phyloP scores from a whole-genome alignment of 495 filamentous ascomycete species.

The Annulohypoxylon stygium region DNA sequence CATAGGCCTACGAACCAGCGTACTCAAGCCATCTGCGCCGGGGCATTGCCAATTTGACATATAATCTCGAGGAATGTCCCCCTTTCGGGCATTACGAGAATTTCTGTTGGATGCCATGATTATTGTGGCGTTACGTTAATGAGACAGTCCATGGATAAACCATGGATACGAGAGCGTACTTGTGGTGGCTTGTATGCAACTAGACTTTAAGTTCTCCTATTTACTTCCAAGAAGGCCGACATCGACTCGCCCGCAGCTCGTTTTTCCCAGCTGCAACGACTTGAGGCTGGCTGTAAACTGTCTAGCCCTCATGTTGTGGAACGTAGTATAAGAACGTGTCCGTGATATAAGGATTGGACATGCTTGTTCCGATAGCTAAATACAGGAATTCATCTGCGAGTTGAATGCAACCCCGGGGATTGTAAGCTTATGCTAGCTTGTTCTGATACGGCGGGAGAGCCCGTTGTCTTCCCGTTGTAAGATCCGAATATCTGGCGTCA shows the following conservation, averaged over 20 bases:
- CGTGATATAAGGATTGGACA: neutral
- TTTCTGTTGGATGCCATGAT: neutral
- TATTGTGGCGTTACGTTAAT: neutral
- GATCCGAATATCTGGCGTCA: neutral
- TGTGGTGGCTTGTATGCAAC: neutral
- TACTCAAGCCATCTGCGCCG: neutral
- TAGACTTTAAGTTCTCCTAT: neutral
- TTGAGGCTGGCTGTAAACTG: neutral
- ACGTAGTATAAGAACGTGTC: neutral
- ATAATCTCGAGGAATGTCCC: neutral
- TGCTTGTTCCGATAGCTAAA: neutral
- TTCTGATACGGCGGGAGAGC: neutral
- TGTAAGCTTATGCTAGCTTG: neutral
- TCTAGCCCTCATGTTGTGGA: neutral
- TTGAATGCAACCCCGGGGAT: neutral
- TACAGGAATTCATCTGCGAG: neutral
- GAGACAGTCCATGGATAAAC: neutral
- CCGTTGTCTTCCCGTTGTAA: neutral
- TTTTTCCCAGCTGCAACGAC: neutral
- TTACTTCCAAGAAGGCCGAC: too few species aligned
- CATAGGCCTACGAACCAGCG: constrained; percentile 1
- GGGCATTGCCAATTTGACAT: constrained; percentile 1
- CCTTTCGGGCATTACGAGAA: neutral
- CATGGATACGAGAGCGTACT: neutral
- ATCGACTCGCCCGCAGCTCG: neutral